Evolutionary conservation across 495 filamentous ascomycete species (phyloP).

Genomic region (Tricharina praecox): DNA sequence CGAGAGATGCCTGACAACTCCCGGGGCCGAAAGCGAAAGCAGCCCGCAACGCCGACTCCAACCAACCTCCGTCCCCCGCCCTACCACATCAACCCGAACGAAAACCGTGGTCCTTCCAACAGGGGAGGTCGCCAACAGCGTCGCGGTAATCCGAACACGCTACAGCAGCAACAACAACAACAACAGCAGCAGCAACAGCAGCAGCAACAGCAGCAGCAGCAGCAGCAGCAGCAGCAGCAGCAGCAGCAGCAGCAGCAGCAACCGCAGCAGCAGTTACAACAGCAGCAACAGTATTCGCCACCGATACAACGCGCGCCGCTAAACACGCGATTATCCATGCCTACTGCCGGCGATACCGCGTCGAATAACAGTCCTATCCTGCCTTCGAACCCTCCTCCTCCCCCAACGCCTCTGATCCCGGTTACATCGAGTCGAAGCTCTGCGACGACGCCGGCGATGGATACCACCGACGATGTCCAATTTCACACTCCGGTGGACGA

Average conservation of each 20-base stretch:
- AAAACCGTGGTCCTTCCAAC: slow-evolving; percentile 14
- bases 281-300: slow-evolving; percentile 10
- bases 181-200: slow-evolving; percentile 12
- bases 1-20: slow-evolving; percentile 4
- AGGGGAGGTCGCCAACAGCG: slow-evolving; percentile 17
- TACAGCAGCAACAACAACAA: slow-evolving; percentile 7
- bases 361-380: not conserved
- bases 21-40: slow-evolving; percentile 23
- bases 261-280: slow-evolving; percentile 17
- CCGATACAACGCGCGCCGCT: slow-evolving; percentile 10
- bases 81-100: slow-evolving; percentile 17
- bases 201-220: slow-evolving; percentile 18
- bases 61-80: slow-evolving; percentile 17
- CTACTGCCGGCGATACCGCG: not conserved
- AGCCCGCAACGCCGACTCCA: slow-evolving; percentile 17
- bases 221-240: slow-evolving; percentile 15
- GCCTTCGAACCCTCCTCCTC: not conserved
- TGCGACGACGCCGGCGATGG: slow-evolving; percentile 9
- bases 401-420: not conserved
- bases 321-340: not conserved
- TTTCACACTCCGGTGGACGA: slow-evolving; percentile 11
- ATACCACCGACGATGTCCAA: slow-evolving; percentile 13
- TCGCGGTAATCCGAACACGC: slow-evolving; percentile 8
- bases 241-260: slow-evolving; percentile 13
- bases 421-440: slow-evolving; percentile 8